phyloP scores from a whole-genome alignment of 2,329 filamentous ascomycete genomes.

The Epichloe amarillans region DNA sequence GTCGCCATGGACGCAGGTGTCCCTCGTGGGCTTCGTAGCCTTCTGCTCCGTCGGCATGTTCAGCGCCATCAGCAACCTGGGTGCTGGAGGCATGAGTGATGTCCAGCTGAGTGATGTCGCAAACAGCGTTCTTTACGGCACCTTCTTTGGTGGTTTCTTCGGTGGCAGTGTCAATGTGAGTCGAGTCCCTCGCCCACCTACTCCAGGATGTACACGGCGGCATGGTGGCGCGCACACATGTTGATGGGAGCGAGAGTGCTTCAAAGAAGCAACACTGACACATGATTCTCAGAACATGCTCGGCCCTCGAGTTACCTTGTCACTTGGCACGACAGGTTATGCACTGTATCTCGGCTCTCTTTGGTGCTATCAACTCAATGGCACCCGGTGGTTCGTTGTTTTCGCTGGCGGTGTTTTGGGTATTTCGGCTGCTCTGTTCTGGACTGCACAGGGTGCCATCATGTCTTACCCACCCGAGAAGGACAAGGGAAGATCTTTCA shows the following conservation, averaged over 20 bases:
- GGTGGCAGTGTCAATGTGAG: constrained; percentile 5
- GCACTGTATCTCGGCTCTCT: constrained; percentile 5
- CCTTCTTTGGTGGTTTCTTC: constrained; percentile 5
- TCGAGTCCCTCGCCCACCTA: not conserved
- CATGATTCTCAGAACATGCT: constrained; percentile 1
- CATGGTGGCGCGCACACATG: no score
- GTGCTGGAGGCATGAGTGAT: constrained; percentile 32
- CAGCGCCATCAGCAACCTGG: constrained; percentile 49
- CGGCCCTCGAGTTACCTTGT: constrained; percentile 2
- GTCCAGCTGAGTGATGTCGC: constrained; percentile 20
- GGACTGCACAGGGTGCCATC: constrained; percentile 70
- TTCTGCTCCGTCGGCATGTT: constrained; percentile 40
- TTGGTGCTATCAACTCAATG: constrained; percentile 5
- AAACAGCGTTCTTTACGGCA: constrained; percentile 29
- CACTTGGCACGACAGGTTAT: constrained; percentile 4
- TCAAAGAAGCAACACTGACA: not conserved
- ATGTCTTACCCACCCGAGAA: constrained; percentile 76
- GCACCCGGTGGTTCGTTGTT: constrained; percentile 18
- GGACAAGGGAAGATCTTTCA: constrained; percentile 77
- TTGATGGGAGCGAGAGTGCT: no score
- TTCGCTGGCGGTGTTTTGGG: constrained; percentile 66
- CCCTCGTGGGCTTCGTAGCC: constrained; percentile 12
- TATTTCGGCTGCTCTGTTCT: constrained; percentile 64
- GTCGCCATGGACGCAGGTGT: constrained; percentile 8
- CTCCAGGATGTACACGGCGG: no score